Conservation (phyloP, 2,329 filamentous ascomycete species). For the Furcasterigmium sp. region DNA sequence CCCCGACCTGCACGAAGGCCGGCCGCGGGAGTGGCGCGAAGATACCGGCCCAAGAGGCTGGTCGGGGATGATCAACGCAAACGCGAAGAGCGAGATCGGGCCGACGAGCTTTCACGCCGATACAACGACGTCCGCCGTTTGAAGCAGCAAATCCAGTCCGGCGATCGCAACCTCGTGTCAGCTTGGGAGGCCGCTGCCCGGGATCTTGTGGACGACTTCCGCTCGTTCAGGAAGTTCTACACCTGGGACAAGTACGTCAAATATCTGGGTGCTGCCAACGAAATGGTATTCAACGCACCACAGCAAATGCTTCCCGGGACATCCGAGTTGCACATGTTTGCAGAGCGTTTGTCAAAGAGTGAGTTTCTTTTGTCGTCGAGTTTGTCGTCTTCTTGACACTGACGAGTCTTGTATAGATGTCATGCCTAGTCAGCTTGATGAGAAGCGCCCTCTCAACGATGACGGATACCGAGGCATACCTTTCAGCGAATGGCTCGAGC, state of each 20-base stretch:
- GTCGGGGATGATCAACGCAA: conserved; percentile 37
- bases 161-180: conserved; percentile 36
- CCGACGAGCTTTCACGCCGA: conserved; percentile 30
- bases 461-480: conserved; percentile 65
- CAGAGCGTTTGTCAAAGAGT: conserved; percentile 50
- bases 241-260: conserved; percentile 61
- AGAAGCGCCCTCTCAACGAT: conserved; percentile 27
- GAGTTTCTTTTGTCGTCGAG: conserved; percentile 18
- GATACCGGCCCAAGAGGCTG: conserved; percentile 40
- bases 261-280: conserved; percentile 39
- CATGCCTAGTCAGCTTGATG: conserved; percentile 17
- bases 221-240: conserved; percentile 59
- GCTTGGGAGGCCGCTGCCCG: conserved; percentile 55
- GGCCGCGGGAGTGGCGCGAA: neutral
- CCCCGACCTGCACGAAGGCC: neutral
- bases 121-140: conserved; percentile 39
- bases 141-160: conserved; percentile 33
- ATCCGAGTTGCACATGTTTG: conserved; percentile 46
- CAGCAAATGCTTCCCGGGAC: conserved; percentile 23
- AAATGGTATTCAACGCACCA: conserved; percentile 11
- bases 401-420: conserved; percentile 17
- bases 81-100: conserved; percentile 37
- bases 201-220: conserved; percentile 58
- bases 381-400: neutral
- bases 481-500: conserved; percentile 81